phyloP scores from a whole-genome alignment of 192 early-diverging fungal species.

The Rhizophagus prolifer region DNA sequence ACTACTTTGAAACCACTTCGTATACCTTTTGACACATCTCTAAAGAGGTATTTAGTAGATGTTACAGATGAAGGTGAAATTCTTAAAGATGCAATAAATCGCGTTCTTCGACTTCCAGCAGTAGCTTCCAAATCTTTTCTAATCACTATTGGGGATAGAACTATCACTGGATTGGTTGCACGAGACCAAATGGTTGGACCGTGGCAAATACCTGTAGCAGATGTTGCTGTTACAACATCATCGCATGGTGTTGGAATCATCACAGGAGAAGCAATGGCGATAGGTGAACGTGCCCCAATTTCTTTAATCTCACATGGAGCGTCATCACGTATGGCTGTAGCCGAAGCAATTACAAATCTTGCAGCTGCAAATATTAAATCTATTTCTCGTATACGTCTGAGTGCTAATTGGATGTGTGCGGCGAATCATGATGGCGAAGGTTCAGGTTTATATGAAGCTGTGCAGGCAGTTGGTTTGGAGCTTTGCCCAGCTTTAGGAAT shows the following conservation, averaged over 20 bases:
- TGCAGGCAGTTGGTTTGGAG: conserved; percentile 88
- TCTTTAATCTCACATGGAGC: conserved; percentile 85
- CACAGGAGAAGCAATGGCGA: conserved; percentile 95
- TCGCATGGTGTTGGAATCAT: conserved; percentile 67
- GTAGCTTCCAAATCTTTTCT: conserved; percentile 95
- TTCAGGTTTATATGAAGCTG: conserved; percentile 87
- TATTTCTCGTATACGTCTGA: conserved; percentile 76
- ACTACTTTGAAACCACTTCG: conserved; percentile 51
- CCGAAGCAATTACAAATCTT: conserved; percentile 89
- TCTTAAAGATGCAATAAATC: conserved; percentile 63
- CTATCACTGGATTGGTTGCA: conserved; percentile 90
- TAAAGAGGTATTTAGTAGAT: conserved; percentile 60
- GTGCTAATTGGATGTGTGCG: conserved; percentile 99
- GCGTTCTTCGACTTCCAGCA: conserved; percentile 82
- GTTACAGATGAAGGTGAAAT: conserved; percentile 36
- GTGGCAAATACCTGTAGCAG: conserved; percentile 98
- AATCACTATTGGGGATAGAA: conserved; percentile 97
- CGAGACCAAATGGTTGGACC: conserved; percentile 99
- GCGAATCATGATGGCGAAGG: conserved; percentile 91
- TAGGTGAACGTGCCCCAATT: conserved; percentile 93
- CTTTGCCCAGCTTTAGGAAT: conserved; percentile 91
- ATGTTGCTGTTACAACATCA: conserved; percentile 90
- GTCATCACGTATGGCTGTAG: conserved; percentile 96
- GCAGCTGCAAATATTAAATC: conserved; percentile 80
- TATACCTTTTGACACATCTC: conserved; percentile 57